phyloP scores from a whole-genome alignment of 352 stramenopile genomes.

The Globisporangium spiculum region DNA sequence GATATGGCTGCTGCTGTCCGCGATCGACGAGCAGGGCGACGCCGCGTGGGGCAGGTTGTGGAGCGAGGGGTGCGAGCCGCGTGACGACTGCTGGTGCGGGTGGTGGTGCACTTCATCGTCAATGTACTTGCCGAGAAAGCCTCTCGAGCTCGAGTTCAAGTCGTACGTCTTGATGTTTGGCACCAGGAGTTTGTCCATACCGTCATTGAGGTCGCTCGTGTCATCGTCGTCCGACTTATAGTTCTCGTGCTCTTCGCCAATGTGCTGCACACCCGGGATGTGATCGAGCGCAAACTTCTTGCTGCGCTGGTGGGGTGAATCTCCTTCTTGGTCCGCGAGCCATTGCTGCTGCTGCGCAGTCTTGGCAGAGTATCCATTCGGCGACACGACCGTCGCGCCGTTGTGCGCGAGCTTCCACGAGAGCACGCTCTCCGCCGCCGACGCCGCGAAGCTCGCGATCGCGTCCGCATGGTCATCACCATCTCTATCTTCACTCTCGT shows the following conservation, averaged over 20 bases:
- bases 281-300: conserved; percentile 9
- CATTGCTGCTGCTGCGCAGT: conserved; percentile 3
- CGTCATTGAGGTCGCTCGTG: conserved; percentile 7
- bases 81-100: background rate
- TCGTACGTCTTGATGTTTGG: conserved; percentile 40
- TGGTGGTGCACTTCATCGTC: conserved; percentile 28
- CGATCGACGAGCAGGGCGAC: conserved; percentile 19
- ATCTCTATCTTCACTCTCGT: conserved; percentile 23
- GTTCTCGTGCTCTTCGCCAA: conserved; percentile 10
- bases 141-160: conserved; percentile 28
- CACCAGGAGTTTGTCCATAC: conserved; percentile 22
- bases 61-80: conserved; percentile 13
- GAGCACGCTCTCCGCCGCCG: conserved; percentile 5
- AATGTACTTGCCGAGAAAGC: conserved; percentile 32
- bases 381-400: conserved; percentile 2
- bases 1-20: conserved; percentile 4
- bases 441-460: conserved; percentile 10
- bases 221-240: conserved; percentile 22
- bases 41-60: conserved; percentile 10
- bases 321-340: background rate
- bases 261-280: conserved; percentile 9
- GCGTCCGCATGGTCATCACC: background rate
- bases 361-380: background rate
- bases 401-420: conserved; percentile 11
- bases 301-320: background rate